Percentiles rank a stretch among this genome's conserved stretches.
Conservation (phyloP, 2,329 filamentous ascomycete species). For the Phaeoacremonium minimum region DNA sequence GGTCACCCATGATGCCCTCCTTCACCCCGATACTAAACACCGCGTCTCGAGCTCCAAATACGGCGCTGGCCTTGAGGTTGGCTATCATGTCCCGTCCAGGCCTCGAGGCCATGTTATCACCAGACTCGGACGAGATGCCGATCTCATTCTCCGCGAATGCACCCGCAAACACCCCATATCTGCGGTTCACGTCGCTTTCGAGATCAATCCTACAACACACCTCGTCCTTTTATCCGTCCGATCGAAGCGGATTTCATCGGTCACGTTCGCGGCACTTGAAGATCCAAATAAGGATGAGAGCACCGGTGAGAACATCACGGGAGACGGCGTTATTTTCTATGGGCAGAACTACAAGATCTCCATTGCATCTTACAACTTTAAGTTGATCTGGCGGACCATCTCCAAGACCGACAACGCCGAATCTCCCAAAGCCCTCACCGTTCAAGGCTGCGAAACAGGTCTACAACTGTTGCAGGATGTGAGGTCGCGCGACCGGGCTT, state of each 20-base stretch:
- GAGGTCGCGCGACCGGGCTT: constrained; percentile 2
- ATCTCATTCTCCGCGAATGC: background rate
- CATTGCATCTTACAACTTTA: no score
- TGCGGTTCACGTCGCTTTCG: no score
- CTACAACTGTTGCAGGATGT: background rate
- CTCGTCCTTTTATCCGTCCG: background rate
- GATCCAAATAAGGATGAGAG: no score
- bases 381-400: no score
- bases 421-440: no score
- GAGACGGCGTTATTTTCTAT: no score
- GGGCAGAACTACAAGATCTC: no score
- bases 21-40: background rate
- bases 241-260: background rate
- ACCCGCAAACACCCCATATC: background rate
- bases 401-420: no score
- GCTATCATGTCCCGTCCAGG: background rate
- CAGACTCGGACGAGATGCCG: background rate
- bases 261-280: no score
- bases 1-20: background rate
- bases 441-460: background rate
- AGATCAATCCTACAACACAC: background rate
- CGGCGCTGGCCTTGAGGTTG: background rate
- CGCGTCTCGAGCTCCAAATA: background rate
- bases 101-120: background rate
- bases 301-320: no score